Conservation (phyloP, 345 rosid species). For the Linum trigynum region DNA sequence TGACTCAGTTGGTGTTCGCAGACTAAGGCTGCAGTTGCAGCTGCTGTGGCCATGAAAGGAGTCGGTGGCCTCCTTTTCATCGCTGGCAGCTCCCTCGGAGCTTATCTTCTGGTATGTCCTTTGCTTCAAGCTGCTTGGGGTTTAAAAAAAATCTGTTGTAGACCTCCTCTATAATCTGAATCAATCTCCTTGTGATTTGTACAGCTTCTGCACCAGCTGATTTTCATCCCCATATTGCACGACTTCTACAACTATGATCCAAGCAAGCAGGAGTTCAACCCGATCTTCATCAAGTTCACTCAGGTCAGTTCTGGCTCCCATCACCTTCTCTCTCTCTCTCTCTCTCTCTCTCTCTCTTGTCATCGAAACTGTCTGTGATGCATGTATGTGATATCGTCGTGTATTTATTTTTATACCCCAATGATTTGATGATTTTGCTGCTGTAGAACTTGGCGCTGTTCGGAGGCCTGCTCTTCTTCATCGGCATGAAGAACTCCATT, state of each 20-base stretch:
- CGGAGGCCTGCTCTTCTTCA: conserved; percentile 61
- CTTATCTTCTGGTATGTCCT: conserved; percentile 56
- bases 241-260: conserved; percentile 71
- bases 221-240: conserved; percentile 8
- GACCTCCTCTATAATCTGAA: background rate
- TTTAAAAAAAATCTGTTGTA: background rate
- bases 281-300: conserved; percentile 43
- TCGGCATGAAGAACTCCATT: conserved; percentile 77
- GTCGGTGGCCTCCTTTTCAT: conserved; percentile 59
- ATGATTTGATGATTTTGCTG: background rate
- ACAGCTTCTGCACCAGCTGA: conserved; percentile 58
- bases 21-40: conserved; percentile 41
- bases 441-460: conserved; percentile 58
- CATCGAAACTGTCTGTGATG: background rate
- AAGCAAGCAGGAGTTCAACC: conserved; percentile 43
- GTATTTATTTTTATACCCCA: background rate
- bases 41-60: conserved; percentile 50
- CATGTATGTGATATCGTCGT: background rate
- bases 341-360: background rate
- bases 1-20: conserved; percentile 4
- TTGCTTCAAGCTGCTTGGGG: background rate
- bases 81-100: conserved; percentile 58
- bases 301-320: conserved; percentile 32
- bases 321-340: background rate
- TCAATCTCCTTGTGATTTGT: conserved; percentile 5